Evolutionary conservation across 192 early-diverging fungal genomes (phyloP), one percentile per base, ranked within the genome.

Genomic region (Lobosporangium transversale): DNA sequence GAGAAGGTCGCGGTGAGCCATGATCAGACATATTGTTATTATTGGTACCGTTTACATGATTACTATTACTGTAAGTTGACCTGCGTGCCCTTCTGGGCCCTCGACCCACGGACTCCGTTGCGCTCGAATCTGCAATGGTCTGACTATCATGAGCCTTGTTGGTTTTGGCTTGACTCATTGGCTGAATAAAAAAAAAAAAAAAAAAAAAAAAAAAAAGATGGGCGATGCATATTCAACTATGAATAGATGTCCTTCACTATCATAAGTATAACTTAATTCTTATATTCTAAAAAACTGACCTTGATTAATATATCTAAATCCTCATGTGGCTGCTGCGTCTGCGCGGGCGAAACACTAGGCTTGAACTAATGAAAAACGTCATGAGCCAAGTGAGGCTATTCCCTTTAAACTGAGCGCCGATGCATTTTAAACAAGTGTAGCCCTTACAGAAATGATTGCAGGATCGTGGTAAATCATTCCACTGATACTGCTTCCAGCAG

Each of bases 391-490:
- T n/a, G n/a, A n/a, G n/a, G n/a, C n/a, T n/a, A n/a, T n/a, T n/a
- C n/a, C n/a, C n/a, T n/a, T n/a, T n/a, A n/a, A n/a, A n/a, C n/a
- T n/a, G n/a, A n/a, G n/a, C n/a, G n/a, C n/a, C n/a, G n/a, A n/a
- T n/a, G n/a, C n/a, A n/a, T n/a, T n/a, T n/a, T n/a, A n/a, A n/a
- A n/a, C 30, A 51, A 20, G 23, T 36, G 21, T 42, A 6, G 20
- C 43, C 47, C 83, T 51, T 80, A 88, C 85, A 75, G 88, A 84
- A 37, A 89, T 70, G 49, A 89, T 89, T 23, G 88, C 88, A 2
- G 88, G 88, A 70, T 89, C 88, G 15, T 75, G 54, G 71, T 68
- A 71, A 24, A 58, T 63, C 70, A 81, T 24, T 37, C 57, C 47
- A 63, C 12, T 26, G 47, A 48, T 54, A 66, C 24, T 32, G 9